These are phyloP conservation scores for Tulasnella calospora DNA, from an alignment of 768 basidiomycete genomes.

Conservation along the genomic window DNA sequence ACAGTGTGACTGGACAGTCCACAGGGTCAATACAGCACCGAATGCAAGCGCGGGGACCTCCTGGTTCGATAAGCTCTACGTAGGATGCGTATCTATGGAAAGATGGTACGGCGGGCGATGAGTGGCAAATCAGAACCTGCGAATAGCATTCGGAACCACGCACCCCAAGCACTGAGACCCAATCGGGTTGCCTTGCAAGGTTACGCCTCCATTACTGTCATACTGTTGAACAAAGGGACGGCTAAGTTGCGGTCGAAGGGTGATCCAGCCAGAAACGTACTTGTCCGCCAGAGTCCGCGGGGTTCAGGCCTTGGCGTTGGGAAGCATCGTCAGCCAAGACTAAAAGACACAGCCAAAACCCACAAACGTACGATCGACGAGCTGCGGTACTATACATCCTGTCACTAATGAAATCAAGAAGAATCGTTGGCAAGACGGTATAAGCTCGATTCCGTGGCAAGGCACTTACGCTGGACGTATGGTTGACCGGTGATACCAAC, in stretches of 20 bases:
- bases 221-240: neutral
- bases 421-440: neutral
- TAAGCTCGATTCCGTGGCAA: neutral
- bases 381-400: constrained; percentile 13
- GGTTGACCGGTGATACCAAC: constrained; percentile 3
- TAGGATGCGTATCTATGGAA: constrained; percentile 7
- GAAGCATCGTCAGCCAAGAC: neutral
- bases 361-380: neutral
- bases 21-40: constrained; percentile 22
- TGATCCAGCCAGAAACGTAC: neutral
- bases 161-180: constrained; percentile 21
- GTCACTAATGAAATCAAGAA: constrained; percentile 7
- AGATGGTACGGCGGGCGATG: neutral
- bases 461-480: constrained; percentile 1
- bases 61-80: constrained; percentile 21
- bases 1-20: constrained; percentile 16
- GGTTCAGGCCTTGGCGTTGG: constrained; percentile 9
- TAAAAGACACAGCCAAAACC: neutral
- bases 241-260: neutral
- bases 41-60: constrained; percentile 16
- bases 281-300: constrained; percentile 21
- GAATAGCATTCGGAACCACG: neutral
- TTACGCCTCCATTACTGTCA: constrained; percentile 20
- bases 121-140: neutral
- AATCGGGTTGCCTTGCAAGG: constrained; percentile 11